These are phyloP conservation scores for Leccinum longicurvipes DNA, from an alignment of 768 basidiomycete genomes.

Conservation along the genomic window DNA sequence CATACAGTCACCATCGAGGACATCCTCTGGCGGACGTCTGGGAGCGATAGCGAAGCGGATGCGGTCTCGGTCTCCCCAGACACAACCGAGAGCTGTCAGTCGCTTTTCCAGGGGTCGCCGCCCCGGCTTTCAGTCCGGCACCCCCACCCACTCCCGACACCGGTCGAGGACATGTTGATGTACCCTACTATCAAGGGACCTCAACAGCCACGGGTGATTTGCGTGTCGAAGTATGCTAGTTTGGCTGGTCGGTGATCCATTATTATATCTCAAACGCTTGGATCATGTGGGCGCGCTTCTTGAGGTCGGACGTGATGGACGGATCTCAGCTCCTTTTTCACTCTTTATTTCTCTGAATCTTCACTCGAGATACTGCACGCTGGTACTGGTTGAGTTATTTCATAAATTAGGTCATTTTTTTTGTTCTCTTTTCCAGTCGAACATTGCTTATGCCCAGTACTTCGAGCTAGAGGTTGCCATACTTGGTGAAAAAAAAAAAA, in stretches of 20 bases:
- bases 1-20: slow-evolving; percentile 27
- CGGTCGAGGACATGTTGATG: slow-evolving; percentile 49
- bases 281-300: neutral
- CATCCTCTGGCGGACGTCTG: slow-evolving; percentile 23
- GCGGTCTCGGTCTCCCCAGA: slow-evolving; percentile 18
- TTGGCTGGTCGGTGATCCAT: slow-evolving; percentile 28
- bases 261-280: neutral
- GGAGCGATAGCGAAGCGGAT: slow-evolving; percentile 22
- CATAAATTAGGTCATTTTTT: slow-evolving; percentile 17
- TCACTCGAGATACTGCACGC: neutral
- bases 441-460: neutral
- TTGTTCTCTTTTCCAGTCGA: neutral
- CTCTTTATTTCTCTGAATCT: neutral
- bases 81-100: slow-evolving; percentile 16
- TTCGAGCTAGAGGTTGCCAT: neutral
- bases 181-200: slow-evolving; percentile 12
- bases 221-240: slow-evolving; percentile 29
- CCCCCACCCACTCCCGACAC: slow-evolving; percentile 54
- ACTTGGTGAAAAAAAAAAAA: slow-evolving; percentile 16
- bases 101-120: slow-evolving; percentile 11
- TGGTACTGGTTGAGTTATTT: slow-evolving; percentile 22
- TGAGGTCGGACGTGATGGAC: neutral
- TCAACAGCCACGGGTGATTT: slow-evolving; percentile 10
- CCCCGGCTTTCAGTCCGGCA: slow-evolving; percentile 7
- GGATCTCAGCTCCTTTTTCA: slow-evolving; percentile 1